Evolutionary conservation across 768 basidiomycete genomes (phyloP), one percentile per base, ranked within the genome.

Genomic region (Panaeolus papilionaceus): DNA sequence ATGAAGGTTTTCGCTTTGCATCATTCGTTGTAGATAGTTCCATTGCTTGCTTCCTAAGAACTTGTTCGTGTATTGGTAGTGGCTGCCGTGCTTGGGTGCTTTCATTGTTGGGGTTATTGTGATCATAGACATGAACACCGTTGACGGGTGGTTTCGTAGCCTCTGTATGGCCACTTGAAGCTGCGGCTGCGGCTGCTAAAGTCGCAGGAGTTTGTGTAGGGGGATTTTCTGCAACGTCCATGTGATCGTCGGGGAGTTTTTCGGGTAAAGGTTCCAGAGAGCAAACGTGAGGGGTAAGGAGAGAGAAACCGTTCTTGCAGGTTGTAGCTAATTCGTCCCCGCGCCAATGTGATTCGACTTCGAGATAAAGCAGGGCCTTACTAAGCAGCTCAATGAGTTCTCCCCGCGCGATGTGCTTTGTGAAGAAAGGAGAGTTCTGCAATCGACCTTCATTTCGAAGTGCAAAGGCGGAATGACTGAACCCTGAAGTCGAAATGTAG

Each of bases 281-380:
- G 75, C 93, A 95, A 26, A 86, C 81, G 72, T 95, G 93, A 2
- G 80, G 85, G 67, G 92, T 89, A 37, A 95, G 82, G n/a, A 95
- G 80, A 18, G 91, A 89, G 80, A 95, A 94, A 11, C 83, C 76
- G 39, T 84, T 81, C 73, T 87, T 89, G 84, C 94, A 95, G 71
- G 86, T 88, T 54, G 80, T 82, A 7, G 87, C 84, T 67, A 91
- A 79, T 40, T 82, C 80, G 73, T 88, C 88, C 9, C 84, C 84
- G 68, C 87, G 86, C 89, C 92, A 95, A 72, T 95, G 94, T 7
- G 89, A 85, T 81, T 95, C 94, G 64, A 92, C 92, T 79, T 95
- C 94, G 20, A 85, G 82, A 71, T 93, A 95, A 10, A 95, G 85
- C 18, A 95, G 80, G 3, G 94, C 88, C 78, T 93, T 95, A 75